Base-by-base conservation (phyloP, 1,284 basidiomycete species). In the Leccinum subrobustum region DNA sequence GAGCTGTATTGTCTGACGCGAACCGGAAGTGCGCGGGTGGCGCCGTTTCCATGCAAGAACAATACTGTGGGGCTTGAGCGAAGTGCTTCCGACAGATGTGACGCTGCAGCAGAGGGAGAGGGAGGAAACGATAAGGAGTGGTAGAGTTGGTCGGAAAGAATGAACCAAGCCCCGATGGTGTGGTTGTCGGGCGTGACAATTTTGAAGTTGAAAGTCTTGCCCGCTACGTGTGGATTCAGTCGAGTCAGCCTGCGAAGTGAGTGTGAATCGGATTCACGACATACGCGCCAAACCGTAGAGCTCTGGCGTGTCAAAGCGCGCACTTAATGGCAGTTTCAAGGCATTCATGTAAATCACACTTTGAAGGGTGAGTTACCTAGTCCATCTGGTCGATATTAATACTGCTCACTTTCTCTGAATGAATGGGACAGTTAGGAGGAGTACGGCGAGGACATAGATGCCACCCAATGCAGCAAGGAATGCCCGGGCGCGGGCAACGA, bases 41-140 rank as follows among this genome's bases (percentile, higher is more conserved):
- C 91, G 1, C 87, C 91, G 67, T 97, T 97, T 11, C 96, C 96
- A 67, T 98, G 96, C 59, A 96, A 82, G 76, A 93, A 96, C 27
- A 97, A 79, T 31, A 96, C 78, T 0, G 91, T 95, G 0, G 92
- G 92, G n/a, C 82, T 77, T 0, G 75, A 66, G 11, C 76, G 74
- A 16, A 95, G 74, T 1, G 93, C 89, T 27, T 68, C 60, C 6
- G 69, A 62, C 16, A 83, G 65, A 37, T 65, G 65, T 4, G 63
- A 57, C n/a, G 73, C 74, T 54, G 65, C 68, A 42, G 66, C 80
- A 59, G 68, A 79, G 6, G 69, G 63, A 3, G 66, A 65, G 1
- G 68, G 69, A 1, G 72, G 78, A 16, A 76, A 65, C 7, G 74
- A 77, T 35, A 83, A 71, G 1, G 78, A 70, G 29, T 81, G 82